Conservation (phyloP, 345 rosid genomes). For the Ailanthus altissimus region DNA sequence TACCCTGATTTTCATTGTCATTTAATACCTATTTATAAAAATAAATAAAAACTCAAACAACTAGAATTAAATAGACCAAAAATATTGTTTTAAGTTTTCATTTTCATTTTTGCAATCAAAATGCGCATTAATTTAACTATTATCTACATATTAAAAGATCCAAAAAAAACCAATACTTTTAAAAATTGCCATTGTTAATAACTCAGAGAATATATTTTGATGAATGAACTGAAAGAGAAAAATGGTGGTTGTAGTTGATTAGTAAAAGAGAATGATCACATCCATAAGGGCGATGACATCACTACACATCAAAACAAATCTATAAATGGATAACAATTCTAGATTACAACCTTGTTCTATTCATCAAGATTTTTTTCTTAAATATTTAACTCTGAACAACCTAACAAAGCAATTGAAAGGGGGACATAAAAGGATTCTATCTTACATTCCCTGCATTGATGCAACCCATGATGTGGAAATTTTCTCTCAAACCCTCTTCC, state of each 20-base stretch:
- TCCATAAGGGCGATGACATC: background rate
- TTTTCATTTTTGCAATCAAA: background rate
- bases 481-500: slow-evolving; percentile 64
- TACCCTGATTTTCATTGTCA: slow-evolving; percentile 42
- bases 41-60: background rate
- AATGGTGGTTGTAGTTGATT: background rate
- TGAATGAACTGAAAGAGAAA: background rate
- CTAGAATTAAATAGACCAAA: background rate
- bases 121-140: background rate
- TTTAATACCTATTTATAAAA: slow-evolving; percentile 43
- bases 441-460: slow-evolving; percentile 45
- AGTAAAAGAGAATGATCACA: background rate
- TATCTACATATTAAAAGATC: background rate
- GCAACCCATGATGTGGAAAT: slow-evolving; percentile 39
- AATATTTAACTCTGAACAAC: no score
- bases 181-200: background rate
- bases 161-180: background rate
- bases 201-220: background rate
- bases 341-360: background rate
- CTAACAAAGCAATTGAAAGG: background rate
- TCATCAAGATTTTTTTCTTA: background rate
- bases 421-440: background rate
- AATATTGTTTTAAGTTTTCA: background rate
- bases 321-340: background rate
- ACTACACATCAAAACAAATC: background rate